Evolutionary conservation across 257 asterid species (phyloP).

Genomic region (Apocynum venetum): DNA sequence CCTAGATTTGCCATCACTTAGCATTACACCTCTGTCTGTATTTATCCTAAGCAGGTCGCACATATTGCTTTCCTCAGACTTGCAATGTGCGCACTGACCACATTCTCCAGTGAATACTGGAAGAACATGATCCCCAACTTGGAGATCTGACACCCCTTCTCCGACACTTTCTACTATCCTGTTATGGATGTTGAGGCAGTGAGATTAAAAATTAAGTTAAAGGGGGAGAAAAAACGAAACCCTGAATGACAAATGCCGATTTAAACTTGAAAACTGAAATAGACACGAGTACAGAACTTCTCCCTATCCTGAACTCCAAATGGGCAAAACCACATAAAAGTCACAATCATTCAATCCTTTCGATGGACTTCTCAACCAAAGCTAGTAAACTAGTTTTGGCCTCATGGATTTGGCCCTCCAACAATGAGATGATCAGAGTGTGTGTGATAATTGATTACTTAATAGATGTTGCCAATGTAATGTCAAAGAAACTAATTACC

Average conservation of each 20-base stretch:
- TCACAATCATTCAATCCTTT: neutral
- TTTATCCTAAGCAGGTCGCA: conserved; percentile 23
- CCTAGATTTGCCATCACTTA: conserved; percentile 21
- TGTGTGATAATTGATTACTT: neutral
- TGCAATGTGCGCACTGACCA: conserved; percentile 17
- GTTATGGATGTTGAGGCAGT: neutral
- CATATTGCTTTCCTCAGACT: conserved; percentile 25
- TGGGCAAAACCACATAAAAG: neutral
- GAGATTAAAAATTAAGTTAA: neutral
- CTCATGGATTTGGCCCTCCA: neutral
- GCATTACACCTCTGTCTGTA: conserved; percentile 27
- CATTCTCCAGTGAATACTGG: conserved; percentile 28
- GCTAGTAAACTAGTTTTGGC: neutral
- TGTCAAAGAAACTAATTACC: conserved; percentile 7
- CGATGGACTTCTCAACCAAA: neutral
- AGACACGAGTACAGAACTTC: neutral
- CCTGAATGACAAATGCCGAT: neutral
- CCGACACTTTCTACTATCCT: conserved; percentile 20
- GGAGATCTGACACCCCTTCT: conserved; percentile 17
- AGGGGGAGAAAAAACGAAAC: too few relatives aligned
- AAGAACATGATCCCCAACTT: conserved; percentile 22
- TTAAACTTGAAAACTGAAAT: neutral
- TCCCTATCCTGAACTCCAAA: neutral
- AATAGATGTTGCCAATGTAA: neutral
- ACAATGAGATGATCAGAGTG: neutral